phyloP scores from a whole-genome alignment of 1,139 yeast genomes.

The Nadsonia starkeyi-henricii region DNA sequence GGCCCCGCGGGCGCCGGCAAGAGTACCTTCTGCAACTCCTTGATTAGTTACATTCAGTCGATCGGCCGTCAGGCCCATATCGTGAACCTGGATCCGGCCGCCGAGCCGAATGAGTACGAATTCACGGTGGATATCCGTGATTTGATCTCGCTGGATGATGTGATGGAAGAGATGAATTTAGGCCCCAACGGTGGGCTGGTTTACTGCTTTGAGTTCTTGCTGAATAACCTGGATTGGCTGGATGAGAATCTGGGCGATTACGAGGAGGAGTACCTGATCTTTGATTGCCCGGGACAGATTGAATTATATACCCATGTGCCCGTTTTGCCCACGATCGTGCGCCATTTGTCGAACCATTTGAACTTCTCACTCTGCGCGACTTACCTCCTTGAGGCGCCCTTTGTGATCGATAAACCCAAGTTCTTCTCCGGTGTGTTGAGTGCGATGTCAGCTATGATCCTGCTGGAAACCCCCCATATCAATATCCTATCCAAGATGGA shows the following conservation, averaged over 20 bases:
- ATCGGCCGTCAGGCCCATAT: conserved; percentile 89
- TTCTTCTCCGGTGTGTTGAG: conserved; percentile 90
- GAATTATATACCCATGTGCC: conserved; percentile 94
- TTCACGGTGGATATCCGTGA: conserved; percentile 90
- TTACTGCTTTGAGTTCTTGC: conserved; percentile 77
- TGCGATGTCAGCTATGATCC: conserved; percentile 97
- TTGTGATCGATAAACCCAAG: conserved; percentile 76
- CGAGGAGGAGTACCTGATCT: conserved; percentile 83
- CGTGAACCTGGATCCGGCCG: conserved; percentile 95
- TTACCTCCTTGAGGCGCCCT: conserved; percentile 85
- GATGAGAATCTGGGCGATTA: conserved; percentile 91
- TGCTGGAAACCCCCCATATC: conserved; percentile 86
- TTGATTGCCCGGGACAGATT: conserved; percentile 97
- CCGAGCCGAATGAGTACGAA: conserved; percentile 82
- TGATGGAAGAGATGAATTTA: conserved; percentile 86
- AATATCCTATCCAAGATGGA: conserved; percentile 80
- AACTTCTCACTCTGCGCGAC: conserved; percentile 87
- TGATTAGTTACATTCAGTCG: conserved; percentile 78
- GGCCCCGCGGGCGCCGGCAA: conserved; percentile 99
- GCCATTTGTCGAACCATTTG: conserved; percentile 63
- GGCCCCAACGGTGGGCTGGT: conserved; percentile 95
- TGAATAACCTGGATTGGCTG: conserved; percentile 87
- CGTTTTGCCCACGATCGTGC: conserved; percentile 74
- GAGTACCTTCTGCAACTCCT: conserved; percentile 71
- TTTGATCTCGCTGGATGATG: conserved; percentile 80